A percentile compares a stretch with the other conserved stretches of the same genome.
Evolutionary conservation across 495 filamentous ascomycete species (phyloP).

Genomic region (Aspergillus affinis): DNA sequence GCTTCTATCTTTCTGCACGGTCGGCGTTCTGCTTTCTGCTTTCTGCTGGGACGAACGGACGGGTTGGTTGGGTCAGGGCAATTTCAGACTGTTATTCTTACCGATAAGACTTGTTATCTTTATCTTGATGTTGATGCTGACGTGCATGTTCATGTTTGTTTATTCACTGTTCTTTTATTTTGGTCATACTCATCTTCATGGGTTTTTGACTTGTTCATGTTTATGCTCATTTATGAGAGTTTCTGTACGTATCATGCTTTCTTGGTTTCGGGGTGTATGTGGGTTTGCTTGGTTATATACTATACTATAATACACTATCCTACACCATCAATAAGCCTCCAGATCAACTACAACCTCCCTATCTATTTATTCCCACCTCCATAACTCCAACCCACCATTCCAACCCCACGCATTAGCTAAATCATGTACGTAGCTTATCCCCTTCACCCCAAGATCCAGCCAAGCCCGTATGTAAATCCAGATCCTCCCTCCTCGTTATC

Average conservation of each 20-base stretch:
- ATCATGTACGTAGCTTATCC: no score
- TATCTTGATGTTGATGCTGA: neutral
- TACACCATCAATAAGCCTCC: no score
- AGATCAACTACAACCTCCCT: no score
- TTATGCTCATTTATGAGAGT: neutral
- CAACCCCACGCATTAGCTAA: no score
- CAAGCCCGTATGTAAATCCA: no score
- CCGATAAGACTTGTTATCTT: neutral
- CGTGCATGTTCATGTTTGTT: no score
- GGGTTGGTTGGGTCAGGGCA: neutral
- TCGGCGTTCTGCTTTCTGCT: slow-evolving; percentile 7
- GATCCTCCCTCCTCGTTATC: neutral
- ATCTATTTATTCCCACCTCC: no score
- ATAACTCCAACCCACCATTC: no score
- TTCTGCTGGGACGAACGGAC: neutral
- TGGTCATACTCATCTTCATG: neutral
- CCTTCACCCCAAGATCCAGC: no score
- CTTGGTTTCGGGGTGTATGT: neutral
- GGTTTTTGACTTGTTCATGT: neutral
- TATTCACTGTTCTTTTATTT: no score
- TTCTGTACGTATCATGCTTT: neutral
- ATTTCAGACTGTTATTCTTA: neutral
- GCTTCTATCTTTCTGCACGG: slow-evolving; percentile 1
- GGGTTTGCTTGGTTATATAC: neutral
- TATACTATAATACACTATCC: no score